phyloP scores from a whole-genome alignment of 176 grass and related monocot genomes.

The Aegilops tauschii region DNA sequence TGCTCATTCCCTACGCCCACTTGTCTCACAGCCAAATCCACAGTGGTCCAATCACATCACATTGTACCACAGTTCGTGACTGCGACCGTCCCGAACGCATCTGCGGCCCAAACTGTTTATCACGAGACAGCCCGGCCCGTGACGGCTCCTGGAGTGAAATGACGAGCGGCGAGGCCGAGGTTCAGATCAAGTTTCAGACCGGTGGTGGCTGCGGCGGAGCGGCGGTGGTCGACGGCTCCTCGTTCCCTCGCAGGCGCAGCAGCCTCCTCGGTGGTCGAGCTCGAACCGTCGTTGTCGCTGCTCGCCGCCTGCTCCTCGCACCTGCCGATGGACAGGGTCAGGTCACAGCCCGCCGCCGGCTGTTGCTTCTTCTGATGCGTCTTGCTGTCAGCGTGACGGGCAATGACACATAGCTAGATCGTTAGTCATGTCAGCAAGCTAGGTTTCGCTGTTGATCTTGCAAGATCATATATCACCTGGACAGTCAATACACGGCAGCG shows the following conservation, averaged over 20 bases:
- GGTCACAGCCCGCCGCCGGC: neutral
- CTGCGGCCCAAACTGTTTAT: neutral
- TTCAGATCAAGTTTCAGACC: slow-evolving; percentile 25
- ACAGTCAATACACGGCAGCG: slow-evolving; percentile 30
- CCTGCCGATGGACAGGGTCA: slow-evolving; percentile 29
- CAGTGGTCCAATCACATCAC: neutral
- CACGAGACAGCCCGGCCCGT: too few relatives aligned
- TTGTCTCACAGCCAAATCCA: neutral
- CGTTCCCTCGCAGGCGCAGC: neutral
- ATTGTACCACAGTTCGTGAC: neutral
- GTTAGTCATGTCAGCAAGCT: neutral
- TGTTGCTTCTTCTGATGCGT: neutral
- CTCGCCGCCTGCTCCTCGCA: slow-evolving; percentile 21
- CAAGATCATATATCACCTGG: neutral
- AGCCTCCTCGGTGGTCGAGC: slow-evolving; percentile 30
- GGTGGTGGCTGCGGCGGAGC: too few relatives aligned
- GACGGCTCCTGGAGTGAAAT: too few relatives aligned
- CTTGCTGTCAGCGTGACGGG: neutral
- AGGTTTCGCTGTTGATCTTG: neutral
- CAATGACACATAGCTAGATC: neutral
- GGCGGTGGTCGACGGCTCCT: neutral
- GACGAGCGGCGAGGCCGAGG: slow-evolving; percentile 31
- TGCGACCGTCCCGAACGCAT: neutral
- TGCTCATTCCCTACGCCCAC: neutral
- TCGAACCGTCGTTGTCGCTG: slow-evolving; percentile 27